Evolutionary conservation across 768 basidiomycete species (phyloP).

Genomic region (Gyrodon lividus): DNA sequence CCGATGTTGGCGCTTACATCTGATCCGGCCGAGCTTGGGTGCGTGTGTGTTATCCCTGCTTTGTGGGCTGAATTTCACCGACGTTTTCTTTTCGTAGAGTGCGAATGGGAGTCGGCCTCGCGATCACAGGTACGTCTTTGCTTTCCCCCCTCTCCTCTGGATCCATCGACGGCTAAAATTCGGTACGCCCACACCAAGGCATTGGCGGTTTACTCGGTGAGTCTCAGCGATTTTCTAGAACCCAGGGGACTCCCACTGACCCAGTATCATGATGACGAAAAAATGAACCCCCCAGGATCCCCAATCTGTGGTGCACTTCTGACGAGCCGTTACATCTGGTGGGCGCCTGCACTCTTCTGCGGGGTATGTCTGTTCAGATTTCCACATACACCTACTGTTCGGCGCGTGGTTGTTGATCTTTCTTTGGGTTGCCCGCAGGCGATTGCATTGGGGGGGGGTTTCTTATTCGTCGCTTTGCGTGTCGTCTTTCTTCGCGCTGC

Average conservation of each 20-base stretch:
- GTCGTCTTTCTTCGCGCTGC: neutral
- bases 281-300: conserved; percentile 41
- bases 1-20: conserved; percentile 48
- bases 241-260: too few species aligned
- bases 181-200: conserved; percentile 10
- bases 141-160: too few species aligned
- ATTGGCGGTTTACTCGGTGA: conserved; percentile 23
- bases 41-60: conserved; percentile 1
- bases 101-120: conserved; percentile 49
- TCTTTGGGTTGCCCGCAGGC: neutral
- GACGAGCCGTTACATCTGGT: conserved; percentile 51
- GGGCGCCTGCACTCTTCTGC: conserved; percentile 53
- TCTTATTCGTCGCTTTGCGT: conserved; percentile 1
- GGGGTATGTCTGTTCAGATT: conserved; percentile 30
- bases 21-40: conserved; percentile 52
- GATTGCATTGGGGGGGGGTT: neutral
- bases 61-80: conserved; percentile 6
- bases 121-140: conserved; percentile 35
- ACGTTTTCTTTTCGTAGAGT: conserved; percentile 11
- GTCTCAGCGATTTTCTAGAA: neutral
- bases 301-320: conserved; percentile 60
- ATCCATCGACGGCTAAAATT: neutral
- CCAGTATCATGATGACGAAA: neutral
- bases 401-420: too few species aligned
- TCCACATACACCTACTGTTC: neutral